These are phyloP conservation scores for Taphrina flavorubra DNA, from an alignment of 1,139 yeast genomes.

Conservation along the genomic window DNA sequence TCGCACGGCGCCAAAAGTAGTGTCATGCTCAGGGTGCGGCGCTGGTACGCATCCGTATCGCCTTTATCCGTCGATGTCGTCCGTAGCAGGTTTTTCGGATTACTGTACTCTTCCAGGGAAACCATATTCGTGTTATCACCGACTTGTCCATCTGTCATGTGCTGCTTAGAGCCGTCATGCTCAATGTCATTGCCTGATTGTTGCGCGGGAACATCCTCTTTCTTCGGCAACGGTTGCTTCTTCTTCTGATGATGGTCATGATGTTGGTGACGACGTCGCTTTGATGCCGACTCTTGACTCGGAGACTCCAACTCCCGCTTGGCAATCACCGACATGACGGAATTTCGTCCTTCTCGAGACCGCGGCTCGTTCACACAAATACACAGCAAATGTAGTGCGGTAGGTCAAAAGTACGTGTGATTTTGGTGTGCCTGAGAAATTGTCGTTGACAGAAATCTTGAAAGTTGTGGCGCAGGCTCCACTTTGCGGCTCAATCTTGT, in stretches of 20 bases:
- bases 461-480: background rate
- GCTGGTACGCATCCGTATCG: constrained; percentile 13
- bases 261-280: constrained; percentile 6
- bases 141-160: no score
- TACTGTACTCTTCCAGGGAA: background rate
- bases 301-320: constrained; percentile 36
- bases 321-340: constrained; percentile 12
- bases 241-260: background rate
- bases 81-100: constrained; percentile 28
- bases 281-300: constrained; percentile 19
- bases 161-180: background rate
- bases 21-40: constrained; percentile 14
- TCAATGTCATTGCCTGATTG: background rate
- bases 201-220: no score
- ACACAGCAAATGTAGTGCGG: no score
- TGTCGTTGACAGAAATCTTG: background rate
- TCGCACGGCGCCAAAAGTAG: constrained; percentile 42
- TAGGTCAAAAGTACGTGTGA: background rate
- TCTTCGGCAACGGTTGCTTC: no score
- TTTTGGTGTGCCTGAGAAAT: constrained; percentile 5
- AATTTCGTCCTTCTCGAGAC: no score
- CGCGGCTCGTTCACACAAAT: no score
- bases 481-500: no score
- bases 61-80: background rate
- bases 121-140: no score